Evolutionary conservation across 202 grass and related monocot genomes (phyloP).

Genomic region (Schoenoplectus triqueter): DNA sequence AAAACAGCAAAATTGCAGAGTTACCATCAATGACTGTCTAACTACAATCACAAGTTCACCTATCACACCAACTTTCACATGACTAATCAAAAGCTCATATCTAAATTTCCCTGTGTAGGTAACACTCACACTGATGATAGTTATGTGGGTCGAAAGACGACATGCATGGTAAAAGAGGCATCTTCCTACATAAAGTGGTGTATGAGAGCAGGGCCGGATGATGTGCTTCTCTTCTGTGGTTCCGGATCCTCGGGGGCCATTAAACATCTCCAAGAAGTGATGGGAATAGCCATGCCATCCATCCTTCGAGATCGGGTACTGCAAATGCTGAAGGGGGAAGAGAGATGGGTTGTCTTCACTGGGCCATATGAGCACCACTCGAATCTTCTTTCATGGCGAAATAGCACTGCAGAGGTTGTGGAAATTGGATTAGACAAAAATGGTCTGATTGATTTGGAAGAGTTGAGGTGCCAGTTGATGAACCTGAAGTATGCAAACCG

Average conservation of each 20-base stretch:
- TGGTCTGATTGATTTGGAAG: conserved; percentile 57
- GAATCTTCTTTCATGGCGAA: conserved; percentile 85
- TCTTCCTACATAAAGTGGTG: conserved; percentile 67
- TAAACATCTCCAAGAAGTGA: conserved; percentile 78
- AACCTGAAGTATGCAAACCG: conserved; percentile 36
- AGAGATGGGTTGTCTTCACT: conserved; percentile 76
- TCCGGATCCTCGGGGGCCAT: conserved; percentile 66
- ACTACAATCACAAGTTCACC: not conserved
- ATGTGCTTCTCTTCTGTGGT: conserved; percentile 69
- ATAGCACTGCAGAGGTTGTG: conserved; percentile 69
- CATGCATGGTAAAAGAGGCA: conserved; percentile 50
- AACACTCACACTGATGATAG: conserved; percentile 87
- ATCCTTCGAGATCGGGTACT: conserved; percentile 38
- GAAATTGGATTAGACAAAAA: conserved; percentile 56
- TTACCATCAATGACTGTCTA: not conserved
- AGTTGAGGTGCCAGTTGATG: conserved; percentile 42
- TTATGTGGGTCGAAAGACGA: conserved; percentile 70
- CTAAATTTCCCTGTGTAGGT: conserved; percentile 38
- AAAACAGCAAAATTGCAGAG: not conserved
- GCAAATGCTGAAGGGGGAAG: conserved; percentile 33
- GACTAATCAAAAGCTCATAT: not conserved
- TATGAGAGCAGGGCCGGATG: conserved; percentile 54
- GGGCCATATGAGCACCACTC: conserved; percentile 93
- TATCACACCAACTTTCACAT: not conserved
- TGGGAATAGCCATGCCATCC: conserved; percentile 46